Base-by-base conservation (phyloP, 495 filamentous ascomycete species). In the Acidomyces sp. region DNA sequence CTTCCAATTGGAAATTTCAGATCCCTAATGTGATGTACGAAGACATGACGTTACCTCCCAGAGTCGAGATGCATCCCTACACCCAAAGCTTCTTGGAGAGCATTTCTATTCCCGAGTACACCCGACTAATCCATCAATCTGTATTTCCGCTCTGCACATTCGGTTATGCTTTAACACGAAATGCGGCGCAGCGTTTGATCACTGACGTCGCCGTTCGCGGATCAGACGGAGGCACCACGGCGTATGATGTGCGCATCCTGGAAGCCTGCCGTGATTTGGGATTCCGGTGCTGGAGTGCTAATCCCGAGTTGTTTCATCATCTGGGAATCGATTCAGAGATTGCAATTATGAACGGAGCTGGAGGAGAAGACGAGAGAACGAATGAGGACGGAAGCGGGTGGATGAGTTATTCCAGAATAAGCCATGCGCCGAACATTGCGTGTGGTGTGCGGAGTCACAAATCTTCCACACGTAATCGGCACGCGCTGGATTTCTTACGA, bases 61-160 rank as follows among this genome's bases (percentile, higher is more conserved):
- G 17, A 17, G 17, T 16, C 1, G 32, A 38, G 4, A 43, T 57
- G 22, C 46, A 55, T 28, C 34, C 46, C 23, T 30, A 39, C 19
- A 57, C 53, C 1, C 29, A 37, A 15, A 21, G 17, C 1, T 51
- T 53, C 39, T 46, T 57, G 23, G 7, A 36, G 2, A 21, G 27
- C 9, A 28, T 61, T 27, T 29, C 39, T 13, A 15, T 62, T n/a
- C 51, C 55, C 0, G 29, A 50, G 2, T 36, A 52, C 7, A 51
- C 42, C 2, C 65, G 66, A 13, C 43, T 57, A 13, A 53, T 66
- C n/a, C 64, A 66, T 46, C 32, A 44, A 16, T 58, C 59, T 11
- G 22, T 45, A 5, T 53, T 52, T 32, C 62, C 65, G 2, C 58
- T 69, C 23, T 68, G 66, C 47, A 62, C 60, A 15, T 68, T 69